phyloP scores from a whole-genome alignment of 1,284 basidiomycete genomes.

The Pterula multifida region DNA sequence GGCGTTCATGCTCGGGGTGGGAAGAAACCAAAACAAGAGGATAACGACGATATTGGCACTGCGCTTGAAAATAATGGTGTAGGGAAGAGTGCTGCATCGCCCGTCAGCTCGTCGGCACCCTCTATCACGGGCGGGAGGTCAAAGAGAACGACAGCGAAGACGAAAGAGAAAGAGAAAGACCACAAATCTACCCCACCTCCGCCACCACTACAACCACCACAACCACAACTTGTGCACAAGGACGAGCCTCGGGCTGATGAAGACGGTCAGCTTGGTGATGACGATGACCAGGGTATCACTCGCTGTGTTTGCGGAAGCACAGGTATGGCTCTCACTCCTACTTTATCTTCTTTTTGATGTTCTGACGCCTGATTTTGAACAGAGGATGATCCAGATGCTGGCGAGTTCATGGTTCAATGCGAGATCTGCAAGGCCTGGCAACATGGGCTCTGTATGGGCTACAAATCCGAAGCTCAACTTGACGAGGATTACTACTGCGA shows the following conservation, averaged over 20 bases:
- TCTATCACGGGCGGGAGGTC: not conserved
- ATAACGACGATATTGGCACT: not conserved
- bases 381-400: conserved; percentile 69
- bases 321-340: conserved; percentile 36
- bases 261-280: conserved; percentile 36
- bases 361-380: conserved; percentile 25
- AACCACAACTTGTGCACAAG: conserved; percentile 14
- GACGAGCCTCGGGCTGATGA: conserved; percentile 21
- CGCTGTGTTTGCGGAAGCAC: conserved; percentile 89
- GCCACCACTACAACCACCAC: conserved; percentile 14
- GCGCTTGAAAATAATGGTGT: not conserved
- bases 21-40: not conserved
- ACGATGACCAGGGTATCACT: conserved; percentile 79
- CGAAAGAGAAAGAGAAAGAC: conserved; percentile 23
- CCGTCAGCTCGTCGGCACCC: not conserved
- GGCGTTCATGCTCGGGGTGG: not conserved
- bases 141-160: conserved; percentile 10
- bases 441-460: conserved; percentile 95
- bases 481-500: conserved; percentile 90
- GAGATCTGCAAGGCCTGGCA: conserved; percentile 98
- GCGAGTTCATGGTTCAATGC: conserved; percentile 95
- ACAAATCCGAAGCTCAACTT: conserved; percentile 74
- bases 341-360: conserved; percentile 5
- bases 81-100: not conserved
- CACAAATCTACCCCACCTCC: conserved; percentile 12